Conservation (phyloP, 441 rosid species). For the Pelargonium fulgidum region DNA sequence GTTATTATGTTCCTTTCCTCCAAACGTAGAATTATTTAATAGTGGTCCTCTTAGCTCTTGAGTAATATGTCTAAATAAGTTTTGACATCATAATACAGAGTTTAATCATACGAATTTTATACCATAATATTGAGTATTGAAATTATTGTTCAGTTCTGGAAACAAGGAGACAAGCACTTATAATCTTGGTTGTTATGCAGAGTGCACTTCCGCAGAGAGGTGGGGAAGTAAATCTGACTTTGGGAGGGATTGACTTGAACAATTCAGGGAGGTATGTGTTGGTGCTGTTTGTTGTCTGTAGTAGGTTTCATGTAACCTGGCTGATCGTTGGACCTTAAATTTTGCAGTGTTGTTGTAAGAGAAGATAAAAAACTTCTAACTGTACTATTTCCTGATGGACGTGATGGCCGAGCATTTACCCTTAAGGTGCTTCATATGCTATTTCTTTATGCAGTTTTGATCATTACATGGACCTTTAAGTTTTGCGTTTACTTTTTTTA, state of each 20-base stretch:
- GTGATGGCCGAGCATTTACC: conserved; percentile 98
- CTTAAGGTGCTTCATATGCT: conserved; percentile 63
- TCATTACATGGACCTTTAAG: conserved; percentile 17
- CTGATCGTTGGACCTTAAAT: conserved; percentile 21
- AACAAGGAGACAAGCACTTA: not conserved
- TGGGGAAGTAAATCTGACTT: conserved; percentile 87
- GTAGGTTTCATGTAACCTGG: conserved; percentile 19
- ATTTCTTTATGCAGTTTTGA: not conserved
- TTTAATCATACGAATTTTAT: not conserved
- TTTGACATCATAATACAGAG: not conserved
- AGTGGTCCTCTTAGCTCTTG: no score
- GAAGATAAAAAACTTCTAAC: conserved; percentile 91
- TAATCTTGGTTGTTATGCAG: conserved; percentile 36
- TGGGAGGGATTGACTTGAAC: conserved; percentile 96
- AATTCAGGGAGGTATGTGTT: conserved; percentile 82
- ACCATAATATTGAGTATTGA: conserved; percentile 7
- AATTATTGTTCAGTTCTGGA: not conserved
- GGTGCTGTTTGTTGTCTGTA: conserved; percentile 18
- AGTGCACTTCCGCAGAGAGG: conserved; percentile 84
- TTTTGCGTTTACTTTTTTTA: conserved; percentile 7
- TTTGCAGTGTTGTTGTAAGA: conserved; percentile 88
- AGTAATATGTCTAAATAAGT: not conserved
- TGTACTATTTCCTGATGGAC: conserved; percentile 97
- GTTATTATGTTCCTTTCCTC: no score
- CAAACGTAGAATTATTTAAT: no score